Evolutionary conservation across 768 basidiomycete species (phyloP).

Genomic region (Sporobolomyces pararoseus): DNA sequence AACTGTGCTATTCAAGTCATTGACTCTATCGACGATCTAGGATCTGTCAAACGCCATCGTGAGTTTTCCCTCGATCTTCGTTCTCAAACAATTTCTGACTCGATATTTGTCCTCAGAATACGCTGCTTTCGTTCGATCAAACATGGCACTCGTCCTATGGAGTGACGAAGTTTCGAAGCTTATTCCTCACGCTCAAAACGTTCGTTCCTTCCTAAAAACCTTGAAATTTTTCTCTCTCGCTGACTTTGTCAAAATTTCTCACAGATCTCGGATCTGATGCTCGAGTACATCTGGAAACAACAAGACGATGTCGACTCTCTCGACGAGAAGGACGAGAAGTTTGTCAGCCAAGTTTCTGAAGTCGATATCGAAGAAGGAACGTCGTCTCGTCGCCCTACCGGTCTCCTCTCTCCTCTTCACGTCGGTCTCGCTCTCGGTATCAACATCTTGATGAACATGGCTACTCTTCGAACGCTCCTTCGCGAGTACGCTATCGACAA

Average conservation of each 20-base stretch:
- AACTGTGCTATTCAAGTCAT: constrained; percentile 27
- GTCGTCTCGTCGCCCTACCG: constrained; percentile 1
- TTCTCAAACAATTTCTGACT: not conserved
- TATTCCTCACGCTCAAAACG: constrained; percentile 19
- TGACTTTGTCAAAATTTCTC: no score
- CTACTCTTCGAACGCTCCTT: constrained; percentile 13
- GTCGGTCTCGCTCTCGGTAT: constrained; percentile 32
- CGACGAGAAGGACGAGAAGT: constrained; percentile 12
- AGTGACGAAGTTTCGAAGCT: constrained; percentile 25
- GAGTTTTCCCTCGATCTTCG: not conserved
- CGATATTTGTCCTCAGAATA: constrained; percentile 11
- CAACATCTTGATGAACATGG: constrained; percentile 25
- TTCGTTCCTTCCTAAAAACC: not conserved
- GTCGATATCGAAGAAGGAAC: not conserved
- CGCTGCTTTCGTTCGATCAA: constrained; percentile 24
- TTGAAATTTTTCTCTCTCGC: not conserved
- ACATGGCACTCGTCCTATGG: constrained; percentile 25
- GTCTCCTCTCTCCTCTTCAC: constrained; percentile 21
- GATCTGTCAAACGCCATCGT: constrained; percentile 26
- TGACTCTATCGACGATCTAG: constrained; percentile 24
- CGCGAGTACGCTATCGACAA: constrained; percentile 18
- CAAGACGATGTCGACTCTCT: constrained; percentile 18
- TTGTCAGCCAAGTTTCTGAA: not conserved
- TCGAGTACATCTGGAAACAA: constrained; percentile 30
- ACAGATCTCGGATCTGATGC: constrained; percentile 24